These are phyloP conservation scores for Trichoderma orchidacearum DNA, from an alignment of 495 filamentous ascomycete genomes.

Conservation along the genomic window DNA sequence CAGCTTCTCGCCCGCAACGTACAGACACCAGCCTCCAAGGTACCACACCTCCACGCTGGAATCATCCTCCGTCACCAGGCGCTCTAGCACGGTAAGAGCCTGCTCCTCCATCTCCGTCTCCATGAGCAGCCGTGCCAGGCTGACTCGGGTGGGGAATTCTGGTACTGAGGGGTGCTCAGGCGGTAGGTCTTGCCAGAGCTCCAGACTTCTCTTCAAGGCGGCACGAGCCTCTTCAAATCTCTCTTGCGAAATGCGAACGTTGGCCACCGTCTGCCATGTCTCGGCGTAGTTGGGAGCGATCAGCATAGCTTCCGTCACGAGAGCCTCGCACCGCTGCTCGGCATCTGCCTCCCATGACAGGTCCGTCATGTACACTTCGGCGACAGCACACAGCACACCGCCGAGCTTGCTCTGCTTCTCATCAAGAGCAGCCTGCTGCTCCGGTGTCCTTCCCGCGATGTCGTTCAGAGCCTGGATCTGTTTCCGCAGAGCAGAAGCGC, in stretches of 20 bases:
- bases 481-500: slow-evolving; percentile 50
- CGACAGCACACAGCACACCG: slow-evolving; percentile 74
- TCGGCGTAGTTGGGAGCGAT: slow-evolving; percentile 63
- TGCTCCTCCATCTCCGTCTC: slow-evolving; percentile 76
- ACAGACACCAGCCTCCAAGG: slow-evolving; percentile 82
- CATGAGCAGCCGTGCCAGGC: slow-evolving; percentile 71
- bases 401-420: slow-evolving; percentile 71
- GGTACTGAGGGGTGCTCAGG: slow-evolving; percentile 55
- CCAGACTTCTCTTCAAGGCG: slow-evolving; percentile 62
- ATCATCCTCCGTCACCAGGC: slow-evolving; percentile 78
- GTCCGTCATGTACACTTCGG: slow-evolving; percentile 98
- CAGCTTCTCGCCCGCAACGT: slow-evolving; percentile 60
- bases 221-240: slow-evolving; percentile 62
- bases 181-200: slow-evolving; percentile 62
- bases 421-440: slow-evolving; percentile 29
- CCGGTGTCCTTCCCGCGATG: slow-evolving; percentile 14
- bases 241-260: slow-evolving; percentile 78
- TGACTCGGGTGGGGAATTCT: slow-evolving; percentile 71
- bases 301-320: slow-evolving; percentile 76
- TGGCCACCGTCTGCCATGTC: slow-evolving; percentile 85
- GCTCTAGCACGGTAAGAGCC: slow-evolving; percentile 73
- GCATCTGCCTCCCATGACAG: slow-evolving; percentile 83
- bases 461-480: slow-evolving; percentile 43
- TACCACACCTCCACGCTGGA: slow-evolving; percentile 93
- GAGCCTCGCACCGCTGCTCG: slow-evolving; percentile 66